A percentile compares a stretch with the other conserved stretches of the same genome.
Conservation (phyloP, 495 filamentous ascomycete species). For the Saxophila tyrrhenica region DNA sequence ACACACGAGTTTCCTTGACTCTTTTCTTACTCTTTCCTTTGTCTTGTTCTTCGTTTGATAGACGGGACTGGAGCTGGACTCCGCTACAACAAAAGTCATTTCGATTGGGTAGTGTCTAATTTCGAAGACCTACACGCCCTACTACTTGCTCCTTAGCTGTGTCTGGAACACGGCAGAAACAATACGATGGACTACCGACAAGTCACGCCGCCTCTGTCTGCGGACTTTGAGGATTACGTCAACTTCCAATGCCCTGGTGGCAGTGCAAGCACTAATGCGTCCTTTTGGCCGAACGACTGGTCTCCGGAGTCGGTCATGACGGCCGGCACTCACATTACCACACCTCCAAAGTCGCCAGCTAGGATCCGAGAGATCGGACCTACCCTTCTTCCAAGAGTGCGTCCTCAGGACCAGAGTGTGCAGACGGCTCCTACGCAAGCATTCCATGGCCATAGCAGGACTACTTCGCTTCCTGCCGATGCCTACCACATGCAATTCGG, state of each 20-base stretch:
- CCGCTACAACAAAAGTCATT: conserved; percentile 7
- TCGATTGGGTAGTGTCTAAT: conserved; percentile 8
- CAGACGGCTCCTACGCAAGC: conserved; percentile 39
- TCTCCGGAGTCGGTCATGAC: conserved; percentile 71
- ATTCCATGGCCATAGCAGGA: conserved; percentile 40
- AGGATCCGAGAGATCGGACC: conserved; percentile 64
- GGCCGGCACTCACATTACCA: conserved; percentile 42
- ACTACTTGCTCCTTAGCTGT: not conserved
- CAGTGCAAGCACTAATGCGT: conserved; percentile 40
- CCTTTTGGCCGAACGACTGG: conserved; percentile 53
- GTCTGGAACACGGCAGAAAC: conserved; percentile 4
- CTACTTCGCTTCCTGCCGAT: conserved; percentile 46
- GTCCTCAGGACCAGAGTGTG: conserved; percentile 71
- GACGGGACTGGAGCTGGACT: conserved; percentile 19
- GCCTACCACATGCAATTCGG: conserved; percentile 33
- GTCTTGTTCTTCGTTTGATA: conserved; percentile 5
- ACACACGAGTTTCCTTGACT: conserved; percentile 19
- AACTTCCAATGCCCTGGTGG: conserved; percentile 22
- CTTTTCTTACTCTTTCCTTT: conserved; percentile 14
- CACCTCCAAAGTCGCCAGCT: conserved; percentile 51
- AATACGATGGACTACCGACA: conserved; percentile 26
- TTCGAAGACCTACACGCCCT: not conserved
- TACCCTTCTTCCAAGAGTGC: conserved; percentile 73
- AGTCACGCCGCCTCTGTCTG: conserved; percentile 23
- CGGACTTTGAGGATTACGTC: conserved; percentile 21